Conservation (phyloP, 2,329 filamentous ascomycete genomes). For the Epichloe typhina region DNA sequence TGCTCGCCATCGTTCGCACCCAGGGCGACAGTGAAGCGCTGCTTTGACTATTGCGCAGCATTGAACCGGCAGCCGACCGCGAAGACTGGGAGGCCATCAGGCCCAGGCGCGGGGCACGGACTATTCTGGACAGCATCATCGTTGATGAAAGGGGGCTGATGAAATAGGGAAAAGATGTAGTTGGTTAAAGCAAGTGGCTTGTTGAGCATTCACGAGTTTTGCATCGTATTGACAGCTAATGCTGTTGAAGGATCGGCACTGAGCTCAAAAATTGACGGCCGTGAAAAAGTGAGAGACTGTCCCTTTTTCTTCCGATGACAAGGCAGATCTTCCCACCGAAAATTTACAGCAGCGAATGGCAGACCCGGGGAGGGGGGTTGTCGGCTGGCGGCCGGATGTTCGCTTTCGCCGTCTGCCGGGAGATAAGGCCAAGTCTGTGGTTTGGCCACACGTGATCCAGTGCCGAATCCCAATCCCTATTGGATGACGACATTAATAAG, state of each 20-base stretch:
- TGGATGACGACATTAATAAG: not conserved
- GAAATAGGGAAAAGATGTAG: not conserved
- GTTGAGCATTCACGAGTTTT: not conserved
- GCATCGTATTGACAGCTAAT: constrained; percentile 1
- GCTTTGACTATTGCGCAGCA: constrained; percentile 13
- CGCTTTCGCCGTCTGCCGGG: constrained; percentile 1
- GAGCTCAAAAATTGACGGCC: not conserved
- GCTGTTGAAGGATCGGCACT: not conserved
- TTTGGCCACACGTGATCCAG: not conserved
- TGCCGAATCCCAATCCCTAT: not conserved
- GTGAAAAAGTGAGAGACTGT: not conserved
- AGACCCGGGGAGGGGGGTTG: no score
- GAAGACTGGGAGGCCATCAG: constrained; percentile 17
- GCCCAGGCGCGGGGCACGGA: constrained; percentile 21
- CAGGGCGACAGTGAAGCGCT: constrained; percentile 13
- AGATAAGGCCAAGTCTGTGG: not conserved
- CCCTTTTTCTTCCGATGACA: constrained; percentile 1
- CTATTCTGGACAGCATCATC: constrained; percentile 28
- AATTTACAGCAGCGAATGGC: constrained; percentile 1
- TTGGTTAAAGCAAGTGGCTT: not conserved
- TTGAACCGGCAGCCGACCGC: constrained; percentile 13
- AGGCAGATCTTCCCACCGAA: not conserved
- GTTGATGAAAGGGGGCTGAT: not conserved
- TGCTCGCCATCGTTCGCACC: constrained; percentile 18
- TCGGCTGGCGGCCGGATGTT: not conserved